Percentiles rank a stretch among this genome's conserved stretches.
Conservation (phyloP, 306 rosid species). For the Purshia tridentata region DNA sequence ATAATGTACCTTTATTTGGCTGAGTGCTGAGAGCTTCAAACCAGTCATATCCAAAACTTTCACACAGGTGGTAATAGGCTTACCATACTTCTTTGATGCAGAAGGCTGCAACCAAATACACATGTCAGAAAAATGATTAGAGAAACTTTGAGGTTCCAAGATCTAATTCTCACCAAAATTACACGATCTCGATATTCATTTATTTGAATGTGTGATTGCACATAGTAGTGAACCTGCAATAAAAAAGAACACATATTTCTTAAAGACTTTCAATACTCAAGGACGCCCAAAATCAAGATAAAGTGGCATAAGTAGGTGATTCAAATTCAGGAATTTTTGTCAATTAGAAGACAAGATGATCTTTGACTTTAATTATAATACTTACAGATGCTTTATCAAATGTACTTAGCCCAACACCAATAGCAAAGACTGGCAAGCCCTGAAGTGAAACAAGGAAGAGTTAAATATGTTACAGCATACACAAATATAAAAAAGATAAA, state of each 20-base stretch:
- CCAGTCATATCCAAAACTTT: conserved; percentile 98
- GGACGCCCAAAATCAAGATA: conserved; percentile 10
- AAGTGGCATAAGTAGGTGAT: neutral
- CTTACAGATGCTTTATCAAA: conserved; percentile 95
- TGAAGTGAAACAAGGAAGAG: conserved; percentile 29
- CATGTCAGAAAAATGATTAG: conserved; percentile 26
- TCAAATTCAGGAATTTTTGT: neutral
- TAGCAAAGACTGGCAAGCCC: conserved; percentile 92
- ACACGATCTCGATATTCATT: conserved; percentile 89
- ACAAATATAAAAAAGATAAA: neutral
- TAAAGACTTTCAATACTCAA: neutral
- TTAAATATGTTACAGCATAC: conserved; percentile 5
- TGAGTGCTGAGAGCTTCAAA: conserved; percentile 84
- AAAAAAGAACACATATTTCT: conserved; percentile 5
- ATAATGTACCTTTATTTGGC: conserved; percentile 68
- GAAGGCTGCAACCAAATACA: conserved; percentile 57
- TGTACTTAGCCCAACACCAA: conserved; percentile 87
- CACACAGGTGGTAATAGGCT: conserved; percentile 70
- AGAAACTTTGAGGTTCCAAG: conserved; percentile 19
- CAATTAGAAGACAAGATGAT: neutral
- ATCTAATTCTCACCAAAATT: conserved; percentile 59
- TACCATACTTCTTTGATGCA: conserved; percentile 76
- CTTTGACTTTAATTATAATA: conserved; percentile 19
- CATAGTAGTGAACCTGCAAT: conserved; percentile 85
- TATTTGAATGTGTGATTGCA: conserved; percentile 97